These are phyloP conservation scores for Capsicum pubescens DNA, from an alignment of 257 asterid genomes.

Conservation along the genomic window DNA sequence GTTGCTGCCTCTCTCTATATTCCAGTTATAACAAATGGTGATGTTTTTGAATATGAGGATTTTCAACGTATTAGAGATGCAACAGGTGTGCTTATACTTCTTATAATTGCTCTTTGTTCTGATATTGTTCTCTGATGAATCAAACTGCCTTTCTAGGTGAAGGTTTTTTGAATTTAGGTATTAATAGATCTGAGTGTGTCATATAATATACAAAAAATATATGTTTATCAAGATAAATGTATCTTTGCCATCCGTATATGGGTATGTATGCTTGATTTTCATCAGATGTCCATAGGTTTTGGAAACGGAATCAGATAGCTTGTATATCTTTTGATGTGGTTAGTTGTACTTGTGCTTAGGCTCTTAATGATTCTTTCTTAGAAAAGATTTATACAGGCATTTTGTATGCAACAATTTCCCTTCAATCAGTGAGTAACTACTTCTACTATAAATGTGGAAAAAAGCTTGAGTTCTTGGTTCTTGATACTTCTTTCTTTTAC, in stretches of 20 bases:
- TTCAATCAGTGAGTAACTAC: background rate
- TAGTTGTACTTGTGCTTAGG: background rate
- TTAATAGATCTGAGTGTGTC: background rate
- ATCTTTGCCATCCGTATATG: background rate
- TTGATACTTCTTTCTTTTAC: background rate
- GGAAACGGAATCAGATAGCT: background rate
- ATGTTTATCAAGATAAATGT: background rate
- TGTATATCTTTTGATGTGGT: background rate
- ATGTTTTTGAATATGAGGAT: constrained; percentile 87
- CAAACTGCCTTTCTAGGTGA: background rate
- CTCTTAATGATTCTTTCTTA: background rate
- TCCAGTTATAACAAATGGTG: constrained; percentile 96
- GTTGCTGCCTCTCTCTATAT: constrained; percentile 85
- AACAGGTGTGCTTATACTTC: constrained; percentile 60
- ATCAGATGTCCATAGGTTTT: background rate
- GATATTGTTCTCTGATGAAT: background rate
- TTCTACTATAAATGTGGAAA: background rate
- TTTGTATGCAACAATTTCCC: background rate
- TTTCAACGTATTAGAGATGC: constrained; percentile 69
- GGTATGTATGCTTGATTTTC: background rate
- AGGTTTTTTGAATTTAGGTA: background rate
- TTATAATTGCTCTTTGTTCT: constrained; percentile 3
- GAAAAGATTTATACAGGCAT: background rate
- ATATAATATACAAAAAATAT: background rate
- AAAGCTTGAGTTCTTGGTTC: constrained; percentile 15